Evolutionary conservation across 257 asterid species (phyloP).

Genomic region (Nicotiana tabacum): DNA sequence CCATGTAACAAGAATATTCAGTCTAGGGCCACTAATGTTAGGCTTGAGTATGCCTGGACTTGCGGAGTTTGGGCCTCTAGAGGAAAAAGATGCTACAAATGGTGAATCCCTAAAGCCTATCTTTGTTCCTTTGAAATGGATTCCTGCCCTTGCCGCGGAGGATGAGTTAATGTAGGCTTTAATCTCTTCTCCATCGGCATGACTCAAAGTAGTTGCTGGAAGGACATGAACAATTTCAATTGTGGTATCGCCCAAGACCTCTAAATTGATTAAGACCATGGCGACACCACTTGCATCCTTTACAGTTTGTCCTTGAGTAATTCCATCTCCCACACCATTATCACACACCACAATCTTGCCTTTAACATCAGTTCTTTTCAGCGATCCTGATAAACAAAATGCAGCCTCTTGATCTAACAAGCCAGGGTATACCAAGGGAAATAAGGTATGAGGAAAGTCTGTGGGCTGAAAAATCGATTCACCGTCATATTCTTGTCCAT

Average conservation of each 20-base stretch:
- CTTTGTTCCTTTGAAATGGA: neutral
- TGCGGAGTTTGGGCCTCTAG: neutral
- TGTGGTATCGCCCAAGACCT: no score
- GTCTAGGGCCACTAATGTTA: neutral
- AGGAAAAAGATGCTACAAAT: no score
- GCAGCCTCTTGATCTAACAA: neutral
- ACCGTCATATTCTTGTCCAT: slow-evolving; percentile 19
- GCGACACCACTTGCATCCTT: slow-evolving; percentile 34
- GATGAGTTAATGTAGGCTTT: neutral
- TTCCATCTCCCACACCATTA: neutral
- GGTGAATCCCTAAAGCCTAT: neutral
- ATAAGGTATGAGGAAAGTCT: neutral
- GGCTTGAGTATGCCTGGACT: neutral
- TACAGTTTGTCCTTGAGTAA: slow-evolving; percentile 22
- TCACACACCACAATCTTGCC: slow-evolving; percentile 50
- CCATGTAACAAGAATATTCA: neutral
- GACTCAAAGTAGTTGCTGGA: neutral
- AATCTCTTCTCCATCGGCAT: neutral
- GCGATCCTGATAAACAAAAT: slow-evolving; percentile 13
- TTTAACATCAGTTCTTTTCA: slow-evolving; percentile 12
- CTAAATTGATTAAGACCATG: slow-evolving; percentile 13
- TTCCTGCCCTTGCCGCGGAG: neutral
- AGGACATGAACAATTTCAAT: neutral
- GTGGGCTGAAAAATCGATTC: slow-evolving; percentile 31
- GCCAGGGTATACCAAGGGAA: slow-evolving; percentile 20